Evolutionary conservation across 371 early-diverging fungal genomes (phyloP).

Genomic region (Blakeslea trispora): DNA sequence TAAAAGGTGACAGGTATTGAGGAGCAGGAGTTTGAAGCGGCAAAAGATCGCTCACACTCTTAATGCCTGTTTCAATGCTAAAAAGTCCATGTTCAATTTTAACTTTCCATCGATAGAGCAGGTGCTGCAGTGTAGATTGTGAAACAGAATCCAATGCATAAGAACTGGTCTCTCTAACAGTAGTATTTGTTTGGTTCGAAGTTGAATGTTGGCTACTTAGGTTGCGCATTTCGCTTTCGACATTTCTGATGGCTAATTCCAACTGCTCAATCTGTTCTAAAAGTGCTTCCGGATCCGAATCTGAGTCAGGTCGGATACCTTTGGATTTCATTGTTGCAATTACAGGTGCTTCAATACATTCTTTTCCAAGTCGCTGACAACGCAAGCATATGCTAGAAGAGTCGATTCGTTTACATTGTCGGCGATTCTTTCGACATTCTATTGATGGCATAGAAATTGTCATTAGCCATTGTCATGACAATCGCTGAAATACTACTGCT

Average conservation of each 20-base stretch:
- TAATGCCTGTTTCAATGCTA: constrained; percentile 24
- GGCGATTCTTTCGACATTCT: constrained; percentile 24
- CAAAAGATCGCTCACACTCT: constrained; percentile 15
- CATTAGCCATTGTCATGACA: too few relatives aligned
- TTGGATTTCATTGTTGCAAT: neutral
- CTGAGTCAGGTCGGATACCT: neutral
- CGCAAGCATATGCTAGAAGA: constrained; percentile 3
- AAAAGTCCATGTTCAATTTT: constrained; percentile 16
- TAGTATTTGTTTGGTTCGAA: neutral
- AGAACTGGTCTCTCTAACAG: too few relatives aligned
- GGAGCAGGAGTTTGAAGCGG: neutral
- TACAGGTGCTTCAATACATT: constrained; percentile 7
- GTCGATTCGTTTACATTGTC: constrained; percentile 14
- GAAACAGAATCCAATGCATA: too few relatives aligned
- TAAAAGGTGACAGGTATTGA: constrained; percentile 7
- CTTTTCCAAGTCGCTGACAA: constrained; percentile 13
- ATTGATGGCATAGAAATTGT: neutral
- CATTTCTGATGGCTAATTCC: neutral
- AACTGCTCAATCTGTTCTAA: constrained; percentile 5
- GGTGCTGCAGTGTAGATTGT: neutral
- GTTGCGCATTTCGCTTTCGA: constrained; percentile 9
- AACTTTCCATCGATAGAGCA: constrained; percentile 11
- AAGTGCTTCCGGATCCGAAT: neutral
- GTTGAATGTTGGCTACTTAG: neutral
- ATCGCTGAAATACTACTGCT: too few relatives aligned